phyloP scores from a whole-genome alignment of 1,284 basidiomycete genomes.

The Irpex lacteus region DNA sequence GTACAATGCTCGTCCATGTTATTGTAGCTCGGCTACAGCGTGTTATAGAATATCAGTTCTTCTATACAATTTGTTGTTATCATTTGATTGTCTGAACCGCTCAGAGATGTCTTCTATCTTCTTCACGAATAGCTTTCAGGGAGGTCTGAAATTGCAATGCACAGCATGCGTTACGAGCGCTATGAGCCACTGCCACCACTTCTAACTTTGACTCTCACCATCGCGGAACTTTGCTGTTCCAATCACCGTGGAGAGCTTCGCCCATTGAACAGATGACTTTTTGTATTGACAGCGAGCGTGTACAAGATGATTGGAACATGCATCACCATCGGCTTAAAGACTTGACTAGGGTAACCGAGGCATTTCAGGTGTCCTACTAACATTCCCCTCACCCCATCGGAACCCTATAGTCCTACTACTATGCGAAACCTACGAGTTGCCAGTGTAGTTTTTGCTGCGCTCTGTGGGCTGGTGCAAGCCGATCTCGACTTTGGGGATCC shows the following conservation, averaged over 20 bases:
- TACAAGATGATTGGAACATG: not conserved
- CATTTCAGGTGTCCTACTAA: not conserved
- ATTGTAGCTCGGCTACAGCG: not conserved
- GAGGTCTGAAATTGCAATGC: not conserved
- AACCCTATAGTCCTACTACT: not conserved
- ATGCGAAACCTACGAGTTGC: not conserved
- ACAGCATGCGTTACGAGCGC: not conserved
- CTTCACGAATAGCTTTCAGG: too few relatives aligned
- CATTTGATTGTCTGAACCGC: too few relatives aligned
- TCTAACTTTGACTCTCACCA: not conserved
- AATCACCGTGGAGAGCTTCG: not conserved
- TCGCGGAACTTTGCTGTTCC: not conserved
- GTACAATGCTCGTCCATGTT: not conserved
- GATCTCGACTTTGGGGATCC: not conserved
- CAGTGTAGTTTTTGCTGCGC: not conserved
- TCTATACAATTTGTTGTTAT: not conserved
- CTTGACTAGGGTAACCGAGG: not conserved
- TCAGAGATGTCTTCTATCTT: too few relatives aligned
- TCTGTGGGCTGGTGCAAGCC: not conserved
- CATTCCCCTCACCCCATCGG: not conserved
- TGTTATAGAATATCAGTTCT: not conserved
- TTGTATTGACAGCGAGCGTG: not conserved
- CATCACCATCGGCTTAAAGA: not conserved
- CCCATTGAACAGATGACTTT: not conserved
- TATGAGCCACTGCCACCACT: not conserved